These are phyloP conservation scores for Cryptosporidium tyzzeri DNA, from an alignment of 169 alveolate genomes.

Conservation along the genomic window DNA sequence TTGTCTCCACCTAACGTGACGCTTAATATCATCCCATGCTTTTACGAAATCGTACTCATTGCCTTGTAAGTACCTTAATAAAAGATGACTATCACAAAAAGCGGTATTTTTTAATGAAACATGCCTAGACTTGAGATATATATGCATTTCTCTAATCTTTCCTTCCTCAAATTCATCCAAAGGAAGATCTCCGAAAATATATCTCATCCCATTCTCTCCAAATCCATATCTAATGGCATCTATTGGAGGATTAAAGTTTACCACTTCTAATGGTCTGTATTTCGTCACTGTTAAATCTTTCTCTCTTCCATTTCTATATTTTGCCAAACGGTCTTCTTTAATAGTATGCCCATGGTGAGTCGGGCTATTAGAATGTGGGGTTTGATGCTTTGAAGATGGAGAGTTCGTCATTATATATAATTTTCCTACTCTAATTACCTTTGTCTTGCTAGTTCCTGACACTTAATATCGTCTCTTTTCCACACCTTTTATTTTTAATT, in stretches of 20 bases:
- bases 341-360: constrained; percentile 19
- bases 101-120: constrained; percentile 77
- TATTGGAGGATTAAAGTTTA: constrained; percentile 33
- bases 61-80: constrained; percentile 81
- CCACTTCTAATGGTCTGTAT: constrained; percentile 61
- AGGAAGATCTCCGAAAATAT: constrained; percentile 81
- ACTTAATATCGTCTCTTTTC: not conserved
- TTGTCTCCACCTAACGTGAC: constrained; percentile 81
- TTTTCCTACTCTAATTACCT: not conserved
- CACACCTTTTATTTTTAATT: not conserved
- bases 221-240: constrained; percentile 70
- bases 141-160: constrained; percentile 76
- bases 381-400: constrained; percentile 17
- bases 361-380: constrained; percentile 36
- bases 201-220: constrained; percentile 66
- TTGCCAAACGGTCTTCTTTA: constrained; percentile 60
- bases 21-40: constrained; percentile 79
- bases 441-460: not conserved
- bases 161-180: constrained; percentile 77
- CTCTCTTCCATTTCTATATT: constrained; percentile 66
- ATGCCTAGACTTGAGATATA: constrained; percentile 72
- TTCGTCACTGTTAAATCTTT: constrained; percentile 47
- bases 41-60: constrained; percentile 80
- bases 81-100: constrained; percentile 77
- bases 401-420: constrained; percentile 10